Percentiles rank a stretch among this genome's conserved stretches.
Conservation (phyloP, 306 rosid species). For the Cajanus cajan region DNA sequence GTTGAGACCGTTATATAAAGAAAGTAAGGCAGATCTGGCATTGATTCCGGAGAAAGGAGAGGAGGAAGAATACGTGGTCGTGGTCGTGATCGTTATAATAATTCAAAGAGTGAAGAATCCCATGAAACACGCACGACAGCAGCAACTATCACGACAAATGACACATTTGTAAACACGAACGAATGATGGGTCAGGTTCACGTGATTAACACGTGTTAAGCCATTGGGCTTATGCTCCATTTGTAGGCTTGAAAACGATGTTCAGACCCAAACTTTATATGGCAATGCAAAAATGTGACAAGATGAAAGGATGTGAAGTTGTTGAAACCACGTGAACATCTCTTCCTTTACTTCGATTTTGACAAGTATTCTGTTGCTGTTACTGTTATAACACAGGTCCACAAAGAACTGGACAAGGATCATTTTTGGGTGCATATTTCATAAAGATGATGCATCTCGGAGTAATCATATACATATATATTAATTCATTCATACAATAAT, state of each 20-base stretch:
- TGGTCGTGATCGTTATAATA: background rate
- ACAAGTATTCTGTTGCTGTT: background rate
- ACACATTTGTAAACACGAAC: background rate
- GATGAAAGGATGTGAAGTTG: background rate
- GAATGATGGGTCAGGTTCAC: slow-evolving; percentile 4
- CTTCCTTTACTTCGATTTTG: background rate
- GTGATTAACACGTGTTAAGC: background rate
- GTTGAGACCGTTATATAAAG: background rate
- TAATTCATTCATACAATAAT: too few relatives aligned
- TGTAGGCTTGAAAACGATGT: background rate
- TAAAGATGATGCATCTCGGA: too few relatives aligned
- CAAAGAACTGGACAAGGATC: background rate
- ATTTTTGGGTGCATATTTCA: too few relatives aligned
- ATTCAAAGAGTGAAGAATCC: background rate
- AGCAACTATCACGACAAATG: background rate
- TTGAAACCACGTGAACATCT: slow-evolving; percentile 21
- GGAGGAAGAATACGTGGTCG: background rate
- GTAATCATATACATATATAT: too few relatives aligned
- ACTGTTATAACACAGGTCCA: background rate
- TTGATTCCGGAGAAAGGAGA: background rate
- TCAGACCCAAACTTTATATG: background rate
- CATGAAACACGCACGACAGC: slow-evolving; percentile 3
- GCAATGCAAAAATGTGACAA: background rate
- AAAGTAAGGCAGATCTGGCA: background rate
- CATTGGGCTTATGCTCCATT: slow-evolving; percentile 16